phyloP scores from a whole-genome alignment of 495 filamentous ascomycete species.

The Annulohypoxylon maeteangense region DNA sequence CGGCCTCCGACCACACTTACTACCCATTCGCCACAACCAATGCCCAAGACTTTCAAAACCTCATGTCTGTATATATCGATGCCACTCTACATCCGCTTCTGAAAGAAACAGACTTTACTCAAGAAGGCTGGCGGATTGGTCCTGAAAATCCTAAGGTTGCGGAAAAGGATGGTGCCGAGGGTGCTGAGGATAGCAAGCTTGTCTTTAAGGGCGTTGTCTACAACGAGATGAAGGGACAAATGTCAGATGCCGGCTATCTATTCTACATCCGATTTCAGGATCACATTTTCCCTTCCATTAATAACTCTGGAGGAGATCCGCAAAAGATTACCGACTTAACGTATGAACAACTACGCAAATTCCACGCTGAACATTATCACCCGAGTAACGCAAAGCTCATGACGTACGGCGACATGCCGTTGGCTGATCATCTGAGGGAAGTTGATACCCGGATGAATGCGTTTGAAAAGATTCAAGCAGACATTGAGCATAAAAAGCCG shows the following conservation, averaged over 20 bases:
- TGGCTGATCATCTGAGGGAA: conserved; percentile 80
- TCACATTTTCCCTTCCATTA: conserved; percentile 89
- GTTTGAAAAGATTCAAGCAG: conserved; percentile 75
- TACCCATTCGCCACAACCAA: conserved; percentile 99
- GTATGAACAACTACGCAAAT: conserved; percentile 83
- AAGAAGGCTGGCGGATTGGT: conserved; percentile 96
- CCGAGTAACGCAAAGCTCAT: conserved; percentile 95
- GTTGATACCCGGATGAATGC: conserved; percentile 74
- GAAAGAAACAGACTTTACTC: conserved; percentile 89
- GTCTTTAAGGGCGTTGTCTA: conserved; percentile 99
- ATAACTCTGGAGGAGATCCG: conserved; percentile 96
- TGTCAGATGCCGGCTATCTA: conserved; percentile 95
- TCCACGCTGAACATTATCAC: conserved; percentile 92
- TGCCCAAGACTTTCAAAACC: conserved; percentile 90
- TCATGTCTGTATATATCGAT: conserved; percentile 96
- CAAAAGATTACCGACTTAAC: conserved; percentile 95
- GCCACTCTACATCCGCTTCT: conserved; percentile 90
- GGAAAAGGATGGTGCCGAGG: conserved; percentile 52
- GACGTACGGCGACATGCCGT: conserved; percentile 93
- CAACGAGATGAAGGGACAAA: conserved; percentile 99
- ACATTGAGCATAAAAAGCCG: conserved; percentile 78
- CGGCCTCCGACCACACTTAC: conserved; percentile 93
- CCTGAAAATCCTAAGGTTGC: conserved; percentile 80
- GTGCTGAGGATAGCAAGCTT: conserved; percentile 65
- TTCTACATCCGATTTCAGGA: conserved; percentile 95